These are phyloP conservation scores for Globisporangium barbulae DNA, from an alignment of 352 stramenopile genomes.

Conservation along the genomic window DNA sequence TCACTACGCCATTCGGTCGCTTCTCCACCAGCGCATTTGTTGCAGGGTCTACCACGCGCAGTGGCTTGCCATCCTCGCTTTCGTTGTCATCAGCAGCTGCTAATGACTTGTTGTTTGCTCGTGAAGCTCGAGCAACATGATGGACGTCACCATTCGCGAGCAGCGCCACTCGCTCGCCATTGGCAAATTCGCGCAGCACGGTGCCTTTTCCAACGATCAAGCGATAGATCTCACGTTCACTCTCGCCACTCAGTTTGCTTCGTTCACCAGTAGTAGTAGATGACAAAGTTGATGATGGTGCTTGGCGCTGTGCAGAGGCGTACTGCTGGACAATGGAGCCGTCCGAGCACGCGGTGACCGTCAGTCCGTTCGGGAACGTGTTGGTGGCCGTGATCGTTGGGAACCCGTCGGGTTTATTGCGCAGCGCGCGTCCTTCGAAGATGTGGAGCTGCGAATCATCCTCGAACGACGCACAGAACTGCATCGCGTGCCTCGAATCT, in stretches of 20 bases:
- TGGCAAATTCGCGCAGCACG: conserved; percentile 44
- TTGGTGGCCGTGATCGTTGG: conserved; percentile 37
- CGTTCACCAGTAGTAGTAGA: not conserved
- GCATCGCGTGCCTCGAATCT: conserved; percentile 14
- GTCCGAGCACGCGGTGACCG: conserved; percentile 54
- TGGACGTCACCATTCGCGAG: conserved; percentile 49
- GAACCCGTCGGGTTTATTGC: conserved; percentile 52
- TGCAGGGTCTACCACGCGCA: conserved; percentile 57
- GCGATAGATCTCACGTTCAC: conserved; percentile 29
- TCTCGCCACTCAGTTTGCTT: conserved; percentile 1
- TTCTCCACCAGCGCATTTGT: conserved; percentile 64
- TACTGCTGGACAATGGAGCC: conserved; percentile 51
- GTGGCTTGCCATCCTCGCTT: conserved; percentile 10
- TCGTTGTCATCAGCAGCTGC: not conserved
- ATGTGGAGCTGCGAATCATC: conserved; percentile 52
- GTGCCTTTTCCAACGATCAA: conserved; percentile 57
- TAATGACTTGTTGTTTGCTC: not conserved
- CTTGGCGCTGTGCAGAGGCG: not conserved
- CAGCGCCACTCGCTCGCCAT: conserved; percentile 36
- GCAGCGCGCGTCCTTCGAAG: conserved; percentile 24
- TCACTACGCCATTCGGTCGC: conserved; percentile 41
- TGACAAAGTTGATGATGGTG: not conserved
- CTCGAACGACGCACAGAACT: conserved; percentile 56
- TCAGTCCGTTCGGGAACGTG: conserved; percentile 49
- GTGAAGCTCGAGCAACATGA: not conserved